Evolutionary conservation across 805 yeast species (phyloP), one percentile per base, ranked within the genome.

Genomic region (Monosporozyma aquatica): DNA sequence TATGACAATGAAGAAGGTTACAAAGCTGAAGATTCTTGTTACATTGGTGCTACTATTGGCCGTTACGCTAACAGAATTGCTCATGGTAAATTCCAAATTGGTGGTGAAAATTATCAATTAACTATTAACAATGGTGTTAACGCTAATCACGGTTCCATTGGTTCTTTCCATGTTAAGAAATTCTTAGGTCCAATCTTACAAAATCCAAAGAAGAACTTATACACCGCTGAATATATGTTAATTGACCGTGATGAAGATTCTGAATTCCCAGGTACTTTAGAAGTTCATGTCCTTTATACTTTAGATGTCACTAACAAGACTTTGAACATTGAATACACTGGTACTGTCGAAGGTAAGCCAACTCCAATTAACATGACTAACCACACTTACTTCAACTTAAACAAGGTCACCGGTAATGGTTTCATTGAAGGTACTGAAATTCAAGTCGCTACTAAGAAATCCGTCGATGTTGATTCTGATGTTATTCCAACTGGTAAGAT

Each of bases 31-130:
- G 54, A 65, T 25, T 70, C 74, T 52, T 76, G 78, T 15, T 76
- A 65, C 54, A 68, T 78, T 43, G 85, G 85, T 28, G 76, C 83
- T 23, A 74, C 82, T 15, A 70, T 78, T 30, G 87, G 87, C 23
- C 68, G 86, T 36, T 72, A 67, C 45, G 84, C 84, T 41, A 80
- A 80, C 57, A 68, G 86, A 44, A 71, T 80, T 40, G 55, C 56
- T 34, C 62, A 64, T 34, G 80, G 76, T 24, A 47, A 54, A 40
- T 66, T 75, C 47, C 40, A 47, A 11, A 45, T 77, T 18, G 63
- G 65, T 27, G 76, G 72, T 5, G 53, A 61, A 41, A 53, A 56
- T 10, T 71, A 67, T 52, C 53, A 62, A 18, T 58, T 78, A 42
- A 65, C 69, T 17, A 51, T 59, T 27, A 75, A 73, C 55, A 74